A percentile compares a stretch with the other conserved stretches of the same genome.
Evolutionary conservation across 371 early-diverging fungal genomes (phyloP).

Genomic region (Mucor plumbeus): DNA sequence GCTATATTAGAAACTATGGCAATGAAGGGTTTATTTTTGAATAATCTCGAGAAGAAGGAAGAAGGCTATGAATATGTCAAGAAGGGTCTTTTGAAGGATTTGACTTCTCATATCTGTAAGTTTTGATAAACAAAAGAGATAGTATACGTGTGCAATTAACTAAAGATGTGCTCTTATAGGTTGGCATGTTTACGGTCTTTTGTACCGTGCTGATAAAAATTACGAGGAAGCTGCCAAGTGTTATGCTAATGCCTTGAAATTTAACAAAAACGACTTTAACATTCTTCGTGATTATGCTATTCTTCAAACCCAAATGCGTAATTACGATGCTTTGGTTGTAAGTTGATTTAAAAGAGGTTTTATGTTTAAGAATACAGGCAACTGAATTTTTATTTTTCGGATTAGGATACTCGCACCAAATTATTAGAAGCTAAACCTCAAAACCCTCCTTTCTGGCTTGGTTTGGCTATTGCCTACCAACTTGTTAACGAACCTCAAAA

Average conservation of each 20-base stretch:
- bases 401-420: constrained; percentile 69
- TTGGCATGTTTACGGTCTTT: constrained; percentile 96
- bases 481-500: constrained; percentile 76
- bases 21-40: constrained; percentile 92
- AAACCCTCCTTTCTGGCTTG: constrained; percentile 82
- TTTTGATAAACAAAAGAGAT: not conserved
- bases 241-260: constrained; percentile 87
- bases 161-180: constrained; percentile 48
- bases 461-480: constrained; percentile 87
- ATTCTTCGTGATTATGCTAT: constrained; percentile 89
- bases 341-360: constrained; percentile 11
- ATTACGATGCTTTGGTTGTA: constrained; percentile 84
- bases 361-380: not conserved
- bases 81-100: constrained; percentile 80
- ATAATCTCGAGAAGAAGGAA: constrained; percentile 87
- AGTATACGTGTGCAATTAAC: not conserved
- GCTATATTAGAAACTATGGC: constrained; percentile 83
- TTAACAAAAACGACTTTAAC: constrained; percentile 91
- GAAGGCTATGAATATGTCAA: constrained; percentile 91
- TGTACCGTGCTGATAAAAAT: constrained; percentile 91
- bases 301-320: constrained; percentile 89
- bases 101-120: constrained; percentile 87
- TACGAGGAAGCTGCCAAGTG: constrained; percentile 94
- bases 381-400: not conserved
- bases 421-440: constrained; percentile 75